Percentiles rank a stretch among this genome's conserved stretches.
Conservation (phyloP, 192 early-diverging fungal species). For the Coemansia erecta region DNA sequence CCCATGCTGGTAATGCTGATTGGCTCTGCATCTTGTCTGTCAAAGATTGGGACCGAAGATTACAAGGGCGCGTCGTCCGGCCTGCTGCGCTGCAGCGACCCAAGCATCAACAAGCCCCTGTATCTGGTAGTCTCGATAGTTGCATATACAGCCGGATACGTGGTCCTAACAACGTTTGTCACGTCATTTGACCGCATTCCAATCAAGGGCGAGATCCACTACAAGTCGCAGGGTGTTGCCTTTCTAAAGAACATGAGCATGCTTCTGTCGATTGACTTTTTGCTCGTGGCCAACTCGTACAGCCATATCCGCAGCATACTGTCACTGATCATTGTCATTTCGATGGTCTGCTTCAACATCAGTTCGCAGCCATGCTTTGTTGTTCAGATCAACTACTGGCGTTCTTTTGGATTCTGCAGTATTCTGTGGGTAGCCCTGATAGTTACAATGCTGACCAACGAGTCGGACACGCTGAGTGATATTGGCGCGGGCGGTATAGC, state of each 20-base stretch:
- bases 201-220: conserved; percentile 66
- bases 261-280: conserved; percentile 64
- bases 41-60: conserved; percentile 43
- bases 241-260: conserved; percentile 75
- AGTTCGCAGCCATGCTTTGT: conserved; percentile 71
- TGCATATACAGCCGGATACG: conserved; percentile 63
- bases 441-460: conserved; percentile 64
- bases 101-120: conserved; percentile 53
- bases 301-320: conserved; percentile 64
- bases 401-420: conserved; percentile 63
- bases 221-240: conserved; percentile 68
- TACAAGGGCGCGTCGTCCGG: conserved; percentile 34
- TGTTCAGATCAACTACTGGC: conserved; percentile 71
- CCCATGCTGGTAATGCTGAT: conserved; percentile 58
- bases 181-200: conserved; percentile 72
- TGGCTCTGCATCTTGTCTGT: conserved; percentile 54
- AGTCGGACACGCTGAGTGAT: conserved; percentile 27
- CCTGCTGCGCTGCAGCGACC: conserved; percentile 52
- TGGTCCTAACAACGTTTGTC: conserved; percentile 66
- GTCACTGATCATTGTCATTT: conserved; percentile 64
- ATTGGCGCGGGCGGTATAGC: conserved; percentile 42
- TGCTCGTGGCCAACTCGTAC: conserved; percentile 60
- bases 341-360: conserved; percentile 74
- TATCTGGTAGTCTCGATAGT: conserved; percentile 62
- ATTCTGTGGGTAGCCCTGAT: conserved; percentile 69